These are phyloP conservation scores for Lunularia cruciata DNA, from an alignment of 225 moss, liverwort and hornwort species.

Conservation along the genomic window DNA sequence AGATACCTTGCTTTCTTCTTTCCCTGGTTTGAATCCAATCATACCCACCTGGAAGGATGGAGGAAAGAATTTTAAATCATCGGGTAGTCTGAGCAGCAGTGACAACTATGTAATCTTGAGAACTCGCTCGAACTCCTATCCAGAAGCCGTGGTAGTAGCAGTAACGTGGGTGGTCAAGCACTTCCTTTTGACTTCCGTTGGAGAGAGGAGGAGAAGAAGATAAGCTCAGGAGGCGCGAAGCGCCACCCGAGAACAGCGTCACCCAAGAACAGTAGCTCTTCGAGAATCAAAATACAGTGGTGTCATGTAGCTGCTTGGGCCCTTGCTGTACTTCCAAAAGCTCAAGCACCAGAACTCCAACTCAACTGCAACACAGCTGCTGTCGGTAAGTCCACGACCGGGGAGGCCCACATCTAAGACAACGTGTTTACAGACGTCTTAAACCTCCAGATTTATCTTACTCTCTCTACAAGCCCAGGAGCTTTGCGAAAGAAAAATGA, in stretches of 20 bases:
- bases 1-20: too few relatives aligned
- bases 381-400: constrained; percentile 8
- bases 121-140: too few relatives aligned
- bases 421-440: constrained; percentile 8
- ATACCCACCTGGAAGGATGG: too few relatives aligned
- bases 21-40: too few relatives aligned
- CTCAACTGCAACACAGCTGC: constrained; percentile 2
- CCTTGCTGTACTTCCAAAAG: constrained; percentile 12
- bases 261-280: too few relatives aligned
- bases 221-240: constrained; percentile 9
- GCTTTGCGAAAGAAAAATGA: too few relatives aligned
- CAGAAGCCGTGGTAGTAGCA: too few relatives aligned
- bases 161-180: not conserved
- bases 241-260: not conserved
- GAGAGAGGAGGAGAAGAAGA: too few relatives aligned
- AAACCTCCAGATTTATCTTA: not conserved
- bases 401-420: not conserved
- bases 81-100: too few relatives aligned
- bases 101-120: too few relatives aligned
- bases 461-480: not conserved
- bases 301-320: constrained; percentile 8
- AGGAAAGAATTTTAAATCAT: too few relatives aligned
- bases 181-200: not conserved
- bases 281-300: constrained; percentile 12
- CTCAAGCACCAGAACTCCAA: constrained; percentile 9